A percentile compares a stretch with the other conserved stretches of the same genome.
phyloP scores from a whole-genome alignment of 345 rosid species.

The Mangifera indica region DNA sequence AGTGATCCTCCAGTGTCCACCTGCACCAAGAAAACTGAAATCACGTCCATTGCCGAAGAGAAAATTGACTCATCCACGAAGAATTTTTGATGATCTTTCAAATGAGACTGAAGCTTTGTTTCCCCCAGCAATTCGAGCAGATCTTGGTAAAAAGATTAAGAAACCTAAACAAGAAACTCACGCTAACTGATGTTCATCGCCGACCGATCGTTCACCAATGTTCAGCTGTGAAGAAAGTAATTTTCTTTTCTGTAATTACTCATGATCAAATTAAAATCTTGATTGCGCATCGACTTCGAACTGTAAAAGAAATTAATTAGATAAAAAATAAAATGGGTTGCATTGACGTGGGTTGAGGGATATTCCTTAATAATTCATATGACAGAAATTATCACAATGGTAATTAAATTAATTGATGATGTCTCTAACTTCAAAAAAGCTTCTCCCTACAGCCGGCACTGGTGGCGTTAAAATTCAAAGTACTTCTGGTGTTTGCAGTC shows the following conservation, averaged over 20 bases:
- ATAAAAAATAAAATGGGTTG: not conserved
- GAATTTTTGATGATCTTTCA: conserved; percentile 56
- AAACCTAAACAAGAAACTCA: conserved; percentile 41
- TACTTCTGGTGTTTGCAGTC: not conserved
- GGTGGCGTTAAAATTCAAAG: not conserved
- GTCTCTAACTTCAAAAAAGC: conserved; percentile 9
- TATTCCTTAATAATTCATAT: conserved; percentile 2
- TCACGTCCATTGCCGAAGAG: conserved; percentile 40
- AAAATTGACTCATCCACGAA: conserved; percentile 27
- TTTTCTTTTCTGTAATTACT: not conserved
- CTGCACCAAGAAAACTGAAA: conserved; percentile 77
- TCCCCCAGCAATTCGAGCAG: conserved; percentile 48
- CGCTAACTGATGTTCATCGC: not conserved
- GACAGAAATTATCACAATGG: not conserved
- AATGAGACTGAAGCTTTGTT: conserved; percentile 64
- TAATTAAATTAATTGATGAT: not conserved
- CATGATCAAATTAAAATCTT: not conserved
- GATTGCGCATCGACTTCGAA: conserved; percentile 3
- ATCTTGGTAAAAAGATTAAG: conserved; percentile 58
- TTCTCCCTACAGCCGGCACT: not conserved
- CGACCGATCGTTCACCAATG: not conserved
- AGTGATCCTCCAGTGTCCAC: conserved; percentile 41
- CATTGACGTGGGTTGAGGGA: conserved; percentile 10
- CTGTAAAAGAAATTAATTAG: not conserved
- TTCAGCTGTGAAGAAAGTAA: not conserved